These are phyloP conservation scores for Cytospora chrysosperma DNA, from an alignment of 2,329 filamentous ascomycete species.

Conservation along the genomic window DNA sequence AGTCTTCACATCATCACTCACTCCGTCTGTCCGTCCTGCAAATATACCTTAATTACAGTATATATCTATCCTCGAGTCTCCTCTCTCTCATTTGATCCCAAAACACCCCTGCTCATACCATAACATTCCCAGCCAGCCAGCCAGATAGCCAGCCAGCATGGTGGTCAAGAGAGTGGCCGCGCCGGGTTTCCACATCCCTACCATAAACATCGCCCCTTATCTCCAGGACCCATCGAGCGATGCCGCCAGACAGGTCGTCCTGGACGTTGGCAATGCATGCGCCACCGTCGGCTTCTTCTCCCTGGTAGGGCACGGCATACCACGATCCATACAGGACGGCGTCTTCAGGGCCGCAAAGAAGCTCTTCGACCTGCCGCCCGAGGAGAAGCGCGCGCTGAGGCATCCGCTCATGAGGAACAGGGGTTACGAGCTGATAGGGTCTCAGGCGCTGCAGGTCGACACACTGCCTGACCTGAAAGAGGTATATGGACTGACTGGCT, in stretches of 20 bases:
- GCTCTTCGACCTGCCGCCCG: constrained; percentile 49
- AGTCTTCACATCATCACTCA: background rate
- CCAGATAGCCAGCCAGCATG: too few relatives aligned
- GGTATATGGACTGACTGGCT: too few relatives aligned
- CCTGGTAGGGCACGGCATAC: constrained; percentile 31
- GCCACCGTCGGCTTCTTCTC: constrained; percentile 34
- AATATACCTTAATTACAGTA: too few relatives aligned
- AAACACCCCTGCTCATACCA: background rate
- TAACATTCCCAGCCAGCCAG: too few relatives aligned
- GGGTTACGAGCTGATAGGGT: constrained; percentile 49
- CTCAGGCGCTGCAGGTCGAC: constrained; percentile 45
- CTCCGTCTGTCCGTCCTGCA: background rate
- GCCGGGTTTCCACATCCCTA: constrained; percentile 30
- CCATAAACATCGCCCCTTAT: constrained; percentile 36
- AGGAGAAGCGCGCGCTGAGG: constrained; percentile 41
- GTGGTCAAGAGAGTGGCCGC: background rate
- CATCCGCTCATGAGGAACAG: constrained; percentile 36
- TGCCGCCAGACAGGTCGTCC: constrained; percentile 31
- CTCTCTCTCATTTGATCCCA: background rate
- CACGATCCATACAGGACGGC: constrained; percentile 26
- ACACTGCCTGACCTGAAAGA: constrained; percentile 49
- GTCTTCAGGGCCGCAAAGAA: constrained; percentile 35
- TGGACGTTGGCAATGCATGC: constrained; percentile 34
- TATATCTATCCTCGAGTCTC: too few relatives aligned
- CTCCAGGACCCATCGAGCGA: constrained; percentile 32